Evolutionary conservation across 805 yeast genomes (phyloP).

Genomic region (Saccharomycodes ludwigii): DNA sequence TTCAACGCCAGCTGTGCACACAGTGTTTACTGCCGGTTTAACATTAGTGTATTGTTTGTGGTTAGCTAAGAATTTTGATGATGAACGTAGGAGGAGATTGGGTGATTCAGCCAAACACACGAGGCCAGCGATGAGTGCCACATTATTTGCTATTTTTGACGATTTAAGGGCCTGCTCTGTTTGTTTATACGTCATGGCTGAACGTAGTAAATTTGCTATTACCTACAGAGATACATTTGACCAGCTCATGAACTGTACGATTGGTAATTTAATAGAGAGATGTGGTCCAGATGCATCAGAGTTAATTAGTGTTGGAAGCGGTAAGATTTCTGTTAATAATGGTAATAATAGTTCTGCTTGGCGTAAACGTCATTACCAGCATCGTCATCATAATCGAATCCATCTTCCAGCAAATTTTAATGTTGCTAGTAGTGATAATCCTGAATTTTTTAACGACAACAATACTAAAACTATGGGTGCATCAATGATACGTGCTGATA

Average conservation of each 20-base stretch:
- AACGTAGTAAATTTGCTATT: slow-evolving; percentile 48
- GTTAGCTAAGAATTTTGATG: slow-evolving; percentile 52
- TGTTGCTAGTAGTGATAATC: too few species aligned
- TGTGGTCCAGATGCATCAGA: slow-evolving; percentile 55
- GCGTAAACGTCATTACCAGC: too few species aligned
- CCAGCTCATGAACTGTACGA: slow-evolving; percentile 51
- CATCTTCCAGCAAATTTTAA: too few species aligned
- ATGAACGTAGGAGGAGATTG: slow-evolving; percentile 37
- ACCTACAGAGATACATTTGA: slow-evolving; percentile 58
- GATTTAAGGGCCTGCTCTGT: slow-evolving; percentile 55
- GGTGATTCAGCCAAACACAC: slow-evolving; percentile 52
- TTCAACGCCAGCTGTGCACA: slow-evolving; percentile 54
- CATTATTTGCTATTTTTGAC: slow-evolving; percentile 42
- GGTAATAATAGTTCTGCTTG: too few species aligned
- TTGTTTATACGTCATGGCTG: slow-evolving; percentile 53
- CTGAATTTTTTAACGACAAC: too few species aligned
- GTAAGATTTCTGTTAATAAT: background rate
- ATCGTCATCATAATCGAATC: too few species aligned
- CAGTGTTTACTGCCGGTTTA: slow-evolving; percentile 58
- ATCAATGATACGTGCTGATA: too few species aligned
- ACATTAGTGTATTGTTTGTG: slow-evolving; percentile 55
- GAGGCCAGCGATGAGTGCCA: slow-evolving; percentile 43
- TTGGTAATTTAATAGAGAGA: slow-evolving; percentile 47
- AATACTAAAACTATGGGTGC: too few species aligned
- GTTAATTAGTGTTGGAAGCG: slow-evolving; percentile 25